Percentiles rank a stretch among this genome's conserved stretches.
These are phyloP conservation scores for Pichia cactophila DNA, from an alignment of 1,139 yeast species.

Conservation along the genomic window DNA sequence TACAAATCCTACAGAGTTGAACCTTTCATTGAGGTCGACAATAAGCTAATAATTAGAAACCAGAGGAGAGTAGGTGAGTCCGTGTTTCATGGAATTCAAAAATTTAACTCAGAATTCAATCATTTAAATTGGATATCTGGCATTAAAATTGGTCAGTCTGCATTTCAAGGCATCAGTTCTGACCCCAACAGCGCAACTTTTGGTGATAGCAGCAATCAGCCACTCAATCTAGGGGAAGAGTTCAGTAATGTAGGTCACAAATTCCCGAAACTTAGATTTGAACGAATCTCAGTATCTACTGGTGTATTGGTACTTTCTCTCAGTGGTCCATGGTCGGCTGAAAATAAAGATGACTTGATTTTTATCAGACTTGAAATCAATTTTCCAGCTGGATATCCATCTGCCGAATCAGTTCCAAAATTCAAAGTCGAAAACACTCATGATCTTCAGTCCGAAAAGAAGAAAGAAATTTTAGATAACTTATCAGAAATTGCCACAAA, in stretches of 20 bases:
- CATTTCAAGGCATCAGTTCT: conserved; percentile 23
- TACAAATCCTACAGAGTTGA: conserved; percentile 47
- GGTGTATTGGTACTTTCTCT: conserved; percentile 72
- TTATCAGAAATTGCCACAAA: conserved; percentile 50
- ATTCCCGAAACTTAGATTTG: conserved; percentile 81
- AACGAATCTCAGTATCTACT: conserved; percentile 78
- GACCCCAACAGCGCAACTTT: conserved; percentile 20
- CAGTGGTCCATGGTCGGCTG: conserved; percentile 62
- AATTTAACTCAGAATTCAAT: conserved; percentile 30
- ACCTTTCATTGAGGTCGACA: conserved; percentile 27
- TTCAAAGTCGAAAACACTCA: conserved; percentile 74
- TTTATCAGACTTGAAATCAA: conserved; percentile 62
- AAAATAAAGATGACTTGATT: conserved; percentile 46
- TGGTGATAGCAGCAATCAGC: conserved; percentile 36
- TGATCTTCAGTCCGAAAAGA: conserved; percentile 44
- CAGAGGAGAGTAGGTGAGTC: conserved; percentile 9
- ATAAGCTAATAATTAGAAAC: conserved; percentile 21
- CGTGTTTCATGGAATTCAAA: conserved; percentile 4
- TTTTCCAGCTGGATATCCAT: conserved; percentile 71
- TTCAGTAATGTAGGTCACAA: conserved; percentile 84
- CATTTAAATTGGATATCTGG: conserved; percentile 94
- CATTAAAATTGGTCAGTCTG: conserved; percentile 59
- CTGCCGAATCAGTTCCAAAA: conserved; percentile 41
- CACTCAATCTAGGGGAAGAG: conserved; percentile 80
- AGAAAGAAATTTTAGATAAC: conserved; percentile 42